Base-by-base conservation (phyloP, 2,329 filamentous ascomycete genomes). In the Hypoxylon sp. region DNA sequence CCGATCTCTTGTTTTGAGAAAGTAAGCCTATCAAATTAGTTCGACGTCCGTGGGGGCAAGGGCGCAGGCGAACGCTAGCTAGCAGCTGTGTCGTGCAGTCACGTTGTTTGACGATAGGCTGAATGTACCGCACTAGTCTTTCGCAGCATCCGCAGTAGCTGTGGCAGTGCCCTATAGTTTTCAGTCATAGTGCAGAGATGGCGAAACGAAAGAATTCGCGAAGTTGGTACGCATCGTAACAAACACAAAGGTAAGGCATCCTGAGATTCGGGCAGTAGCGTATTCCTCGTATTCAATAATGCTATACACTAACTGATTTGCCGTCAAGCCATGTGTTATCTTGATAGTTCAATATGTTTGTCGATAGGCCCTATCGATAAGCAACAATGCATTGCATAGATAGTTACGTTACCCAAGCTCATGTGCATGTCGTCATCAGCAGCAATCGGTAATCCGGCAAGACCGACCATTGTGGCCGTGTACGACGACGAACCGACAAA, bases 401-500 rank as follows among this genome's bases (percentile, higher is more conserved):
- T n/a, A n/a, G n/a, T n/a, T 52, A 40, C 5, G 24, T 36, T 36
- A 16, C 32, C 32, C 9, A 32, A 32, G 5, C 4, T 14, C 6
- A 40, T 45, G 18, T 12, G 30, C 28, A 55, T 57, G 53, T 49
- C 53, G 53, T 57, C 53, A 57, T 55, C 28, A 45, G 12, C 26
- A 4, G 24, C 18, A 24, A 24, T 12, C 36, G 20, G 20, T 30
- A 46, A 26, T 16, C n/a, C 22, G 36, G 36, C 36, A 40, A 40
- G 36, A 4, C 36, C 16, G 36, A 38, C 36, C 36, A 16, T 36
- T 33, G 8, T 12, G 14, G 12, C 20, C 28, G 7, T 46, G 44
- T 46, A 22, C 9, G 24, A 28, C n/a, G 30, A 28, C n/a, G 33
- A 16, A 50, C 46, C 46, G 16, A 50, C 46, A 33, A 46, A 46